A percentile compares a stretch with the other conserved stretches of the same genome.
Conservation (phyloP, 2,329 filamentous ascomycete genomes). For the Zelopaecilomyces penicillatus region DNA sequence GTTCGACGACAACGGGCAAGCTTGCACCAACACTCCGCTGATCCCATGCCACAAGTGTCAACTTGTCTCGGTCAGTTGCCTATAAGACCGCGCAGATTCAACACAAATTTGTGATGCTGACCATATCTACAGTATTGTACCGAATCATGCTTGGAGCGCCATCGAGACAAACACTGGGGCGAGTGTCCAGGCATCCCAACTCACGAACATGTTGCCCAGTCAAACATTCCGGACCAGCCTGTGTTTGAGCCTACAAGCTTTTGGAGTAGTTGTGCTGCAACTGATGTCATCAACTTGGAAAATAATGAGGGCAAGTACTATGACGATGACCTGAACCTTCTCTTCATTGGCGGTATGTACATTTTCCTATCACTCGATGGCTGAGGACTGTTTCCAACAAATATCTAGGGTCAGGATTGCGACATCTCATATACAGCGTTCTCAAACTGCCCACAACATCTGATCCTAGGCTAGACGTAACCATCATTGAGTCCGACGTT, state of each 20-base stretch:
- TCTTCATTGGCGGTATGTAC: conserved; percentile 15
- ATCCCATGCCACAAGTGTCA: conserved; percentile 13
- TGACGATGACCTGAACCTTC: conserved; percentile 12
- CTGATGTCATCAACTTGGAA: conserved; percentile 18
- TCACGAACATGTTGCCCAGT: background rate
- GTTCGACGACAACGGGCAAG: background rate
- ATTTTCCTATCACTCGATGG: background rate
- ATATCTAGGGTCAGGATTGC: conserved; percentile 13
- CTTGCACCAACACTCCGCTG: conserved; percentile 5
- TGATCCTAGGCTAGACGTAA: conserved; percentile 7
- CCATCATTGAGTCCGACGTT: conserved; percentile 5
- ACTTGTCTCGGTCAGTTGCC: conserved; percentile 13
- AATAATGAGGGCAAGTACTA: conserved; percentile 18
- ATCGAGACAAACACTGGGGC: conserved; percentile 8
- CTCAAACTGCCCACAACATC: conserved; percentile 13
- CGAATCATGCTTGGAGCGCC: conserved; percentile 8
- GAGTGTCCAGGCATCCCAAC: background rate
- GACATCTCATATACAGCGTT: conserved; percentile 19
- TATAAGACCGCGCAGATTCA: too few species aligned
- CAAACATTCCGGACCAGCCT: background rate
- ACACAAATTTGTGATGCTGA: background rate
- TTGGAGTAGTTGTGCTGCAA: conserved; percentile 15
- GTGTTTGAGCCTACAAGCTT: background rate
- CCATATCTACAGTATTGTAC: conserved; percentile 14
- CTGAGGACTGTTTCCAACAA: background rate